Conservation (phyloP, 495 filamentous ascomycete genomes). For the Neurospora africana region DNA sequence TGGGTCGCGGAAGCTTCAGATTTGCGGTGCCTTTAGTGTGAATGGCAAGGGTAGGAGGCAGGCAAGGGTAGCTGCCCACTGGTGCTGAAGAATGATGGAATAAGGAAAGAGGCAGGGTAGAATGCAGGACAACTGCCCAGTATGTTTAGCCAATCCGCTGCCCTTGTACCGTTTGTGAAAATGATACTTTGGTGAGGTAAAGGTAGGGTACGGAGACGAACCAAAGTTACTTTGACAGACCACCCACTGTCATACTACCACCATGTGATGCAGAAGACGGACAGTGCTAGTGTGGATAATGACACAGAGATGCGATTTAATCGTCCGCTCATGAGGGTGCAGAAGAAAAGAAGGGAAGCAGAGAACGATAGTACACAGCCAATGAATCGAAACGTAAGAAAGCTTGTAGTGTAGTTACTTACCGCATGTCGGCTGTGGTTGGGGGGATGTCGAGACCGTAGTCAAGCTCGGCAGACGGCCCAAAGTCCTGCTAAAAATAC, state of each 20-base stretch:
- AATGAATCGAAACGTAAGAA: constrained; percentile 8
- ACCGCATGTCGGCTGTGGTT: constrained; percentile 39
- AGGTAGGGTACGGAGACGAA: neutral
- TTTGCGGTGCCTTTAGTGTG: neutral
- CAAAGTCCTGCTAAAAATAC: constrained; percentile 35
- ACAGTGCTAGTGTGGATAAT: neutral
- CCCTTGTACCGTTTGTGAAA: neutral
- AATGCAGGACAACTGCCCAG: neutral
- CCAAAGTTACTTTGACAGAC: neutral
- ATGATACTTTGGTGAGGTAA: neutral
- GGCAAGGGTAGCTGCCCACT: neutral
- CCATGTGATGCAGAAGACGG: neutral
- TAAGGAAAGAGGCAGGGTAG: neutral
- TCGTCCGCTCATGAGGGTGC: neutral
- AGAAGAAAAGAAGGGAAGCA: neutral
- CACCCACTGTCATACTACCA: neutral
- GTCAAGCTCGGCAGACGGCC: constrained; percentile 38
- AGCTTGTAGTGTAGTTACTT: constrained; percentile 11
- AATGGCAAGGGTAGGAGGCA: neutral
- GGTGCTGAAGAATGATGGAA: neutral
- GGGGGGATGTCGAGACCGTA: constrained; percentile 32
- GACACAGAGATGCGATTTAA: neutral
- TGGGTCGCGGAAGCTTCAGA: neutral
- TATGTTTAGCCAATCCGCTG: neutral
- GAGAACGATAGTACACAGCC: neutral